Evolutionary conservation across 192 early-diverging fungal species (phyloP), one percentile per base, ranked within the genome.

Genomic region (Backusella psychrophila): DNA sequence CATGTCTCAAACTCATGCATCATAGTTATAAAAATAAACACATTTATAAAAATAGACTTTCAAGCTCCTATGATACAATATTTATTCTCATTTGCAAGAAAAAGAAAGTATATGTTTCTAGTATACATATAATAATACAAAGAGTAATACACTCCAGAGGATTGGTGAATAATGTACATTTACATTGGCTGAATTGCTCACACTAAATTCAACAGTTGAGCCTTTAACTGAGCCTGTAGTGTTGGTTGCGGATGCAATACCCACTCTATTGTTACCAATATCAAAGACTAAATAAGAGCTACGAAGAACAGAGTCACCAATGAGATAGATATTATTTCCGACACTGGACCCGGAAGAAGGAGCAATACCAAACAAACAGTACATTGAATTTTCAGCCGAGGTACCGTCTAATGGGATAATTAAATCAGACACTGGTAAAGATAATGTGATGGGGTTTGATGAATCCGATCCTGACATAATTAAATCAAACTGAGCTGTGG

Each of bases 231-330:
- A 63, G 12, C 56, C 12, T 63, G 21, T 63, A 9, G 56, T 29
- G 23, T 63, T 63, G 7, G 56, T 63, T 36, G 75, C 75, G 69
- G 44, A 34, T 68, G 78, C 59, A 67, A 66, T 49, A 71, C 73
- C 66, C 59, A 77, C 31, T 26, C 69, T 71, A 31, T 81, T 42
- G n/a, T 76, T 36, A 11, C 46, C 68, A 14, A 76, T 56, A 70
- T 76, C 75, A 70, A 76, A 76, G 8, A 70, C 75, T 42, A 76
- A 41, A 17, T 76, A 76, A 39, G 68, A 49, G 39, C 67, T 70
- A 33, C 75, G 66, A 59, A 76, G 75, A 31, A 80, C 31, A 56
- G 70, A 76, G 14, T 76, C 75, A 49, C 78, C 78, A 34, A 75
- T 23, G 2, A 80, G 23, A 23, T 66, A 79, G 33, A 80, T 78